phyloP scores from a whole-genome alignment of 2,329 filamentous ascomycete species.

The Colletotrichum tabaci region DNA sequence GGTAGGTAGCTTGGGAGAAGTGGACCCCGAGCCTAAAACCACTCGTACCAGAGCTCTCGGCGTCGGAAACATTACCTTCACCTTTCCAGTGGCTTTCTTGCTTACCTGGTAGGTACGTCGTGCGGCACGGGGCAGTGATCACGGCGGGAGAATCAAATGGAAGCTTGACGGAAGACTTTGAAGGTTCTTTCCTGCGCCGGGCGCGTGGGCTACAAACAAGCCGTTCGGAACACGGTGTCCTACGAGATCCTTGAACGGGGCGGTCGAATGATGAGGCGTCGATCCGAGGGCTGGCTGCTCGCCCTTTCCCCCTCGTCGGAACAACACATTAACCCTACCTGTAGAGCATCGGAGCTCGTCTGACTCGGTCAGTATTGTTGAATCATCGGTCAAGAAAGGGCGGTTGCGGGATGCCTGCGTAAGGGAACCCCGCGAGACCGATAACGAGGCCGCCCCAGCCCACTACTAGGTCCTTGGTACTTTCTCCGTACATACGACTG shows the following conservation, averaged over 20 bases:
- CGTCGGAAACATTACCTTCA: constrained; percentile 2
- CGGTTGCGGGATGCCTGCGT: constrained; percentile 8
- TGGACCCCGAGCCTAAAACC: neutral
- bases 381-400: constrained; percentile 4
- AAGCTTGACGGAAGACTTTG: neutral
- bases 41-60: neutral
- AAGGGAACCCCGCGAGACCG: constrained; percentile 29
- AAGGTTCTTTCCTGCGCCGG: no score
- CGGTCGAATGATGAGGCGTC: neutral
- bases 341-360: constrained; percentile 5
- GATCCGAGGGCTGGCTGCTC: neutral
- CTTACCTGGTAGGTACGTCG: no score
- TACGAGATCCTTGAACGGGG: neutral
- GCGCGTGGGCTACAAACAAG: neutral
- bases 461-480: neutral
- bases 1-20: neutral
- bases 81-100: no score
- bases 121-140: constrained; percentile 15
- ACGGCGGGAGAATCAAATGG: neutral
- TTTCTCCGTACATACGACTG: neutral
- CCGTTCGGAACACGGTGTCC: neutral
- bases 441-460: constrained; percentile 25
- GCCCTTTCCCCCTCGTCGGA: no score
- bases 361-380: constrained; percentile 18
- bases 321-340: no score